phyloP scores from a whole-genome alignment of 768 basidiomycete species.

The Pulveroboletus ravenelii region DNA sequence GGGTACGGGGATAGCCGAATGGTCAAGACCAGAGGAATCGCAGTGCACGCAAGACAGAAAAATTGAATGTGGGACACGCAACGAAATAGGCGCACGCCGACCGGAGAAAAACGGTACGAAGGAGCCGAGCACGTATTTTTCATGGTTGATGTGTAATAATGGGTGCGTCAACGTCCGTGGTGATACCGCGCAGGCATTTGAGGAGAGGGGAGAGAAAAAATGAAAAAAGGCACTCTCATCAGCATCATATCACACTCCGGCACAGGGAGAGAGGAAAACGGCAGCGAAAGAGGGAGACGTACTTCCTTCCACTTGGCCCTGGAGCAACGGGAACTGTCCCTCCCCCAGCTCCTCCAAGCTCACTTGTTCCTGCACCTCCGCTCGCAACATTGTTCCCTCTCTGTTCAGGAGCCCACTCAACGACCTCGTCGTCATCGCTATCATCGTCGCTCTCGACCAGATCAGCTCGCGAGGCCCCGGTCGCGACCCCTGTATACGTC shows the following conservation, averaged over 20 bases:
- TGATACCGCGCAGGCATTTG: background rate
- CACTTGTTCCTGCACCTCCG: background rate
- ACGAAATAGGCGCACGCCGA: background rate
- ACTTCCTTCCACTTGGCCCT: conserved; percentile 25
- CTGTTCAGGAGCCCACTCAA: conserved; percentile 19
- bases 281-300: conserved; percentile 9
- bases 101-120: background rate
- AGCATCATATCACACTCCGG: conserved; percentile 6
- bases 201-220: background rate
- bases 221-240: conserved; percentile 1
- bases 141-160: background rate
- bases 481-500: background rate
- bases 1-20: conserved; percentile 11
- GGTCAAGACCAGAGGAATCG: background rate
- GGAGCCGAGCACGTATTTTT: background rate
- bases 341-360: conserved; percentile 3
- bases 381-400: conserved; percentile 1
- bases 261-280: background rate
- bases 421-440: conserved; percentile 28
- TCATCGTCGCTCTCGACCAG: conserved; percentile 26
- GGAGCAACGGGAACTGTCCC: conserved; percentile 5
- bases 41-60: background rate
- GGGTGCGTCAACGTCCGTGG: background rate
- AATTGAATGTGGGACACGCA: background rate
- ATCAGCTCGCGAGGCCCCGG: background rate